These are phyloP conservation scores for Ophiostoma ulmi DNA, from an alignment of 2,329 filamentous ascomycete genomes.

Conservation along the genomic window DNA sequence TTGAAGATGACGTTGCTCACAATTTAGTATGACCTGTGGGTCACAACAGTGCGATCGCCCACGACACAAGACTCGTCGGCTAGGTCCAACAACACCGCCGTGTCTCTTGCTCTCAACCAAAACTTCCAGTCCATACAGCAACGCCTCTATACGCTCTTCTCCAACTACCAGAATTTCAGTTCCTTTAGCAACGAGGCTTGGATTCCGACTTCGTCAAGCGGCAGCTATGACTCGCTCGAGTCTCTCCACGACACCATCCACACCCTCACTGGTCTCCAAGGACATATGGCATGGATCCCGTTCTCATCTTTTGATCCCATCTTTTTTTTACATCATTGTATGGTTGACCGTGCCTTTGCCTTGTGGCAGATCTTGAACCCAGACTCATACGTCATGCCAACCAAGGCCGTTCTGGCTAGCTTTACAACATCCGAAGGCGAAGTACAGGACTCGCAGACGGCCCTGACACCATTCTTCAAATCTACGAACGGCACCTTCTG, in stretches of 20 bases:
- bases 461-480: slow-evolving; percentile 63
- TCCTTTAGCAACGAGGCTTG: slow-evolving; percentile 65
- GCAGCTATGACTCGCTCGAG: slow-evolving; percentile 59
- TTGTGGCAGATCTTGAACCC: slow-evolving; percentile 74
- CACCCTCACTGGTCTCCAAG: slow-evolving; percentile 52
- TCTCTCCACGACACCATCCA: slow-evolving; percentile 61
- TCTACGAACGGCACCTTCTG: slow-evolving; percentile 57
- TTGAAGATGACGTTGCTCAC: too few relatives aligned
- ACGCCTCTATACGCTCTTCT: slow-evolving; percentile 62
- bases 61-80: slow-evolving; percentile 39
- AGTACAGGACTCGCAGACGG: slow-evolving; percentile 50
- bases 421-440: slow-evolving; percentile 55
- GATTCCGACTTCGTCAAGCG: slow-evolving; percentile 44
- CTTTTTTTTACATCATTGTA: slow-evolving; percentile 71
- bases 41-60: slow-evolving; percentile 55
- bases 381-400: slow-evolving; percentile 58
- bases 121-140: slow-evolving; percentile 53
- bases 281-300: slow-evolving; percentile 65
- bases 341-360: slow-evolving; percentile 68
- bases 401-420: slow-evolving; percentile 50
- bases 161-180: slow-evolving; percentile 62
- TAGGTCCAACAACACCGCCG: slow-evolving; percentile 54
- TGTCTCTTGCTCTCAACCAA: slow-evolving; percentile 49
- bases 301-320: slow-evolving; percentile 75
- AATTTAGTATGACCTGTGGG: slow-evolving; percentile 53